phyloP scores from a whole-genome alignment of 495 filamentous ascomycete genomes.

The Tuber indicum region DNA sequence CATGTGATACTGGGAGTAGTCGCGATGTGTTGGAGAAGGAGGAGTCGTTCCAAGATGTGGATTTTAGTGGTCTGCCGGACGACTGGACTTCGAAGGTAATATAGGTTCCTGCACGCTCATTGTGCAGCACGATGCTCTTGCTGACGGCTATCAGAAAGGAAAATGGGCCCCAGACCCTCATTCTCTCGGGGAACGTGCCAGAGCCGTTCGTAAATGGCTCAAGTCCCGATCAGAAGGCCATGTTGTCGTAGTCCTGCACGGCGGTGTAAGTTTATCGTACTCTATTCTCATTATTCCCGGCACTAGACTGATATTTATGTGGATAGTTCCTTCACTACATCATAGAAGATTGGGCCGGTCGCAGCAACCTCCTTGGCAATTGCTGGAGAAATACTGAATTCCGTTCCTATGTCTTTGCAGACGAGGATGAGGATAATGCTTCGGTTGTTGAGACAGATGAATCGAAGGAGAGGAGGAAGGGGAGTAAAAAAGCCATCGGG shows the following conservation, averaged over 20 bases:
- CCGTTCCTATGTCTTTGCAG: slow-evolving; percentile 64
- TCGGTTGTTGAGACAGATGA: slow-evolving; percentile 54
- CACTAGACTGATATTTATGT: neutral
- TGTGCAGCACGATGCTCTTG: neutral
- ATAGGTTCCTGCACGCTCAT: slow-evolving; percentile 42
- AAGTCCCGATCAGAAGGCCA: slow-evolving; percentile 50
- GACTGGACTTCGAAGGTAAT: slow-evolving; percentile 56
- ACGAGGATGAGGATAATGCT: slow-evolving; percentile 51
- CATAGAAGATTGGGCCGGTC: slow-evolving; percentile 73
- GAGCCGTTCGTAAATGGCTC: slow-evolving; percentile 61
- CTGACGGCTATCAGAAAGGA: slow-evolving; percentile 53
- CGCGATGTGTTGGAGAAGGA: slow-evolving; percentile 51
- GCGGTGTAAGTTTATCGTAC: slow-evolving; percentile 44
- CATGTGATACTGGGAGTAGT: slow-evolving; percentile 71
- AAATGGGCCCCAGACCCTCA: slow-evolving; percentile 55
- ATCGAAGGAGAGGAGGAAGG: slow-evolving; percentile 55
- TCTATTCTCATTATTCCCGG: neutral
- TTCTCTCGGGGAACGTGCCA: slow-evolving; percentile 59
- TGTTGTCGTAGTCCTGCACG: slow-evolving; percentile 70
- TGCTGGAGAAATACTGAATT: slow-evolving; percentile 82
- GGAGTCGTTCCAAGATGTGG: slow-evolving; percentile 54
- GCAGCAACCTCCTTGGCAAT: slow-evolving; percentile 53
- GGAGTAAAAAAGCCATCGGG: slow-evolving; percentile 46
- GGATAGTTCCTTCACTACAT: slow-evolving; percentile 62
- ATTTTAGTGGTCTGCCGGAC: slow-evolving; percentile 42